Base-by-base conservation (phyloP, 2,329 filamentous ascomycete genomes). In the Akanthomyces lecanii region DNA sequence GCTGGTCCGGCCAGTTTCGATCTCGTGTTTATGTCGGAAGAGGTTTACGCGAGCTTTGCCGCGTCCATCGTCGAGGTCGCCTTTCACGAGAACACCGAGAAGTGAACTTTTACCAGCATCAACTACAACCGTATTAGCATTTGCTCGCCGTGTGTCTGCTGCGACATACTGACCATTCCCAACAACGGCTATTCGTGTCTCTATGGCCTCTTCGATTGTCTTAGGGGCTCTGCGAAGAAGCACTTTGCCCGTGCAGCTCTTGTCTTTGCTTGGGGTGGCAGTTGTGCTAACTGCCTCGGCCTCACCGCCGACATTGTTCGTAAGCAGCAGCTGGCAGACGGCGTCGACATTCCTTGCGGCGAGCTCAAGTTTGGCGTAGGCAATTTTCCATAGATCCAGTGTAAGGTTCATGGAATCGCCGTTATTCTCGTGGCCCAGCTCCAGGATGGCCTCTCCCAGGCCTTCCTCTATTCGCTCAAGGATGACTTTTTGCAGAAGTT, bases 31-130 rank as follows among this genome's bases (percentile, higher is more conserved):
- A 76, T 99, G 95, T 18, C 95, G 86, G 78, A 99, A 99, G 14
- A 99, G 86, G 67, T 97, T 98, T 58, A 99, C 91, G 66, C 95
- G 89, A 52, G 95, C 94, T 75, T 91, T 94, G 14, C 95, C 95
- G 72, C 95, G 85, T 18, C 95, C 95, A 76, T 99, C 95, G 70
- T 99, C 95, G 2, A 99, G 86, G 58, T 91, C 91, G 5, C 95
- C 95, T 76, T 98, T 98, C 7, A 98, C 95, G 6, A 99, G 81
- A 1, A 99, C 95, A 50, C 95, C 95, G 2, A 99, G 81, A 85
- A 98, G 89, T 33, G 95, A 98, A 73, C 91, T 96, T 78, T 99
- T 99, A 0, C 95, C 95, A 11, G 95, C 95, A 74, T 99, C 95
- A 61, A 99, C 89, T 88, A 66, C n/a, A 23, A 30, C 4, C n/a